Evolutionary conservation across 352 stramenopile genomes (phyloP).

Genomic region (Aphanomyces invadans): DNA sequence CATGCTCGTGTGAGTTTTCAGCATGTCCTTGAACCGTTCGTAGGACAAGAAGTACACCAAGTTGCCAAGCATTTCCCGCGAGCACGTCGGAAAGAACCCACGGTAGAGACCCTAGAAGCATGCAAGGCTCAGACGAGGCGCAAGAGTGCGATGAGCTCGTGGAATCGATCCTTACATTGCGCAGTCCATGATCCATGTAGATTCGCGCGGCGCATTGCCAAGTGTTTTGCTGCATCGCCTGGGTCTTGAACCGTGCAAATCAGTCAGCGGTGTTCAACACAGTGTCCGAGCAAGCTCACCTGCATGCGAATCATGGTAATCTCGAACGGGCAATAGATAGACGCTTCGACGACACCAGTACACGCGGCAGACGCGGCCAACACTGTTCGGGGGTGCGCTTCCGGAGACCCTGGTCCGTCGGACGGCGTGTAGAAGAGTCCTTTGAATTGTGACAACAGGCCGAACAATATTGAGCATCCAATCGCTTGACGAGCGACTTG

Average conservation of each 20-base stretch:
- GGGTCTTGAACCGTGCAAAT: constrained; percentile 1
- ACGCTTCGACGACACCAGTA: constrained; percentile 50
- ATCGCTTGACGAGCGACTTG: constrained; percentile 62
- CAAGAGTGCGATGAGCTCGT: background rate
- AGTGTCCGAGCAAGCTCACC: constrained; percentile 10
- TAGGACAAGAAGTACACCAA: constrained; percentile 80
- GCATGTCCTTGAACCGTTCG: constrained; percentile 53
- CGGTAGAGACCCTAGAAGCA: constrained; percentile 57
- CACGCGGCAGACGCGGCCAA: constrained; percentile 48
- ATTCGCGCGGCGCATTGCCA: constrained; percentile 10
- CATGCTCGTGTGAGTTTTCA: constrained; percentile 38
- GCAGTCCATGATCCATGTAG: constrained; percentile 12
- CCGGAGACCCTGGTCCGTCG: constrained; percentile 25
- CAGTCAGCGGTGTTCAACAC: background rate
- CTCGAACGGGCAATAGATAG: constrained; percentile 69
- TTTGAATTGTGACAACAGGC: constrained; percentile 66
- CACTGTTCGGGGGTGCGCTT: constrained; percentile 42
- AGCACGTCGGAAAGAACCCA: constrained; percentile 48
- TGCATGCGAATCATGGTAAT: constrained; percentile 70
- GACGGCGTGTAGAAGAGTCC: constrained; percentile 62
- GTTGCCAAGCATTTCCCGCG: constrained; percentile 79
- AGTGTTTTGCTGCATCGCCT: constrained; percentile 3
- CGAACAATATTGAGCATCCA: constrained; percentile 62
- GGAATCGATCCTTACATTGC: background rate
- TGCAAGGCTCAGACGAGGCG: no score